A percentile compares a stretch with the other conserved stretches of the same genome.
Conservation (phyloP, 2,329 filamentous ascomycete species). For the Cladosporium sp. region DNA sequence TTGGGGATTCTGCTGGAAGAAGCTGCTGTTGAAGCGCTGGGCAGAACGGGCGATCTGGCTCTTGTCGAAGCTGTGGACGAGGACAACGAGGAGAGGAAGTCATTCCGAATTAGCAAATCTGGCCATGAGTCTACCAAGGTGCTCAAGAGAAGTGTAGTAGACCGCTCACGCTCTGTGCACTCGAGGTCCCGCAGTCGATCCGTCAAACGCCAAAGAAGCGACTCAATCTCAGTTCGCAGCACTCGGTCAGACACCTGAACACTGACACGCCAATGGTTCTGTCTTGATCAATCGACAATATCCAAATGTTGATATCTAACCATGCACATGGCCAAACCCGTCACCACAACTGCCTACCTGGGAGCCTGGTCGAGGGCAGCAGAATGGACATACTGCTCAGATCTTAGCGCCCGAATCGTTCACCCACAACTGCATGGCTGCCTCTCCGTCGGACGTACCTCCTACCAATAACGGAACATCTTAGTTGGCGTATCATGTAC, state of each 20-base stretch:
- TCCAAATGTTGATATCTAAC: too few relatives aligned
- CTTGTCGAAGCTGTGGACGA: constrained; percentile 55
- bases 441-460: too few relatives aligned
- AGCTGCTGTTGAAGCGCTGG: constrained; percentile 57
- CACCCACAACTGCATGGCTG: too few relatives aligned
- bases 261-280: background rate
- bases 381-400: too few relatives aligned
- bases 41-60: constrained; percentile 63
- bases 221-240: background rate
- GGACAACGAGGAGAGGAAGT: background rate
- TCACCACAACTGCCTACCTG: too few relatives aligned
- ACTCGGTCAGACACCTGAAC: background rate
- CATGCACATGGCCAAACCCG: too few relatives aligned
- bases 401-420: too few relatives aligned
- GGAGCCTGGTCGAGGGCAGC: too few relatives aligned
- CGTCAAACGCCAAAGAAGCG: constrained; percentile 5
- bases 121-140: background rate
- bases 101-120: background rate
- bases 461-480: too few relatives aligned
- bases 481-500: too few relatives aligned
- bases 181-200: constrained; percentile 5
- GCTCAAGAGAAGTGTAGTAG: background rate
- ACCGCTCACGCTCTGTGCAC: background rate
- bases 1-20: constrained; percentile 74
- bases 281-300: too few relatives aligned